Evolutionary conservation across 768 basidiomycete genomes (phyloP), one percentile per base, ranked within the genome.

Genomic region (Auricularia sp.): DNA sequence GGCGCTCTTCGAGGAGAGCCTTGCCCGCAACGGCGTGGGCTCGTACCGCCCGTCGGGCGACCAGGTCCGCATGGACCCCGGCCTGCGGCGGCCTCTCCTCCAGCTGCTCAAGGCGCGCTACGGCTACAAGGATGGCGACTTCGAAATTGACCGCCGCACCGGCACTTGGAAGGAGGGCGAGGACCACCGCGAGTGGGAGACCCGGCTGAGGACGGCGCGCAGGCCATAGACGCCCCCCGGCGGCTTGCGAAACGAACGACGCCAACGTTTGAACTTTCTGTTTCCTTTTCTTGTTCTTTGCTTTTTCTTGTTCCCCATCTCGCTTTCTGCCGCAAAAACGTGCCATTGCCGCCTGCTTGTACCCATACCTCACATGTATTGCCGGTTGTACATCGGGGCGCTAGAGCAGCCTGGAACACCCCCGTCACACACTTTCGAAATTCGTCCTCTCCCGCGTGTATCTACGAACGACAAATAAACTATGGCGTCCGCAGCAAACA

Each of bases 1-100:
- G 75, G 91, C 91, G 3, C 83, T 94, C 6, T 94, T 94, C 71
- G 91, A 93, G 71, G 91, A 92, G 75, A 88, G 87, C 70, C 80
- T 94, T 7, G 73, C 90, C 11, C 84, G 90, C 24, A 90, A 93
- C 66, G 81, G 79, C 3, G 89, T 94, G 16, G 91, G 91, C 33
- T 86, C 87, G 72, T 93, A 92, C 70, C 84, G 84, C 67, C 92
- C 91, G 0, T 14, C 29, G 21, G 92, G 91, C 63, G 92, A 92
- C 73, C 86, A 75, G 64, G 91, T 93, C 62, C 86, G 91, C 71
- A 93, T 94, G 90, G 91, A 94, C 70, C 91, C 91, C 10, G 90
- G 88, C 42, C 77, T 94, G 65, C 83, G 91, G 47, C 92, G 92
- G 67, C 89, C 90, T 35, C 81, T 93, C 56, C 79, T 93, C 66